Base-by-base conservation (phyloP, 768 basidiomycete species). In the Cystofilobasidium ferigula region DNA sequence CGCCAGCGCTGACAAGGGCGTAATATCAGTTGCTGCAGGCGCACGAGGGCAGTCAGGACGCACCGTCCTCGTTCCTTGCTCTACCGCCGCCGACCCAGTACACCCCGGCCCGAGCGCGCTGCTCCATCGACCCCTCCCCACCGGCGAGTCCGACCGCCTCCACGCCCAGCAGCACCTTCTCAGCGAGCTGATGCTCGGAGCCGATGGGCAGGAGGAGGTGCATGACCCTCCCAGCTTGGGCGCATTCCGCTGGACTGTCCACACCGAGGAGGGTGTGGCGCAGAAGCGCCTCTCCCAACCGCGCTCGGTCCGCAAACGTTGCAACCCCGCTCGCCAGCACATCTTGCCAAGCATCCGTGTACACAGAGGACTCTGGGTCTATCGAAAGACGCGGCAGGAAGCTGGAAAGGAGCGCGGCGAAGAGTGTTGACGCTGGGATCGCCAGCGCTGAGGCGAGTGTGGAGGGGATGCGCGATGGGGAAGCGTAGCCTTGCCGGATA, bases 81-180 rank as follows among this genome's bases (percentile, higher is more conserved):
- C 9, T n/a, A n/a, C 78, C 76, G 10, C 81, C 82, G 3, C 80
- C 84, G 2, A 83, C 71, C 88, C 89, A 92, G 67, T 84, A 84
- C 0, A 84, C 80, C 64, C 87, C 84, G 35, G 86, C 30, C 38
- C 72, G 69, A 14, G 71, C 78, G 36, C 86, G 80, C 28, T 83
- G 82, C 67, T 83, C 76, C 8, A 78, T 78, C 70, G 83, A 79
- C 61, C 75, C 74, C 86, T 88, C 90, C 13, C 80, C 79, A 40
- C 82, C 82, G 10, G 78, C 77, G 12, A 85, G 69, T 3, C 85
- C 76, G 2, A 85, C 77, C 2, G 81, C 80, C 1, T 76, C 70
- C n/a, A 73, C 72, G 54, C 75, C 75, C 62, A 84, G 79, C 81
- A 83, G 84, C 24, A 84, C 67, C 67, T 85, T 82, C 14, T 75